Percentiles rank a stretch among this genome's conserved stretches.
phyloP scores from a whole-genome alignment of 306 rosid genomes.

The Vicia villosa region DNA sequence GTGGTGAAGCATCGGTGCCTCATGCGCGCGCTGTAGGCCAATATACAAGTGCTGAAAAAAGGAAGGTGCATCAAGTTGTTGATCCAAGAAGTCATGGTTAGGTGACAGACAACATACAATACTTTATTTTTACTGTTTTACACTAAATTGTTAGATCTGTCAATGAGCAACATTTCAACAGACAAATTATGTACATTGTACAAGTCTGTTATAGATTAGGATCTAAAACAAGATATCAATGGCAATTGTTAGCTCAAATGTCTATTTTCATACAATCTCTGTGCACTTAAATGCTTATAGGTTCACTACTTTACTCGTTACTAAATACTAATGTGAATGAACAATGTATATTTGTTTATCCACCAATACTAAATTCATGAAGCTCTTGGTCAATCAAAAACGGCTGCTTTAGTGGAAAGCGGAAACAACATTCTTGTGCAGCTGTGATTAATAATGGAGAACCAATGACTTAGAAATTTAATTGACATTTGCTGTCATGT shows the following conservation, averaged over 20 bases:
- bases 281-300: not conserved
- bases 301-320: not conserved
- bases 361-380: not conserved
- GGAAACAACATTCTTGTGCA: not conserved
- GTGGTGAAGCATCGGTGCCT: constrained; percentile 77
- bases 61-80: constrained; percentile 83
- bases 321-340: not conserved
- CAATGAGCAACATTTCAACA: constrained; percentile 31
- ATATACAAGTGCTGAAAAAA: constrained; percentile 79
- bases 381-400: not conserved
- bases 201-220: constrained; percentile 19
- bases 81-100: constrained; percentile 95
- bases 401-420: not conserved
- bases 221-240: constrained; percentile 1
- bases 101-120: constrained; percentile 32
- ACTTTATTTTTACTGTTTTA: constrained; percentile 23
- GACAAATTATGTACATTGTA: constrained; percentile 25
- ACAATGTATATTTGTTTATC: not conserved
- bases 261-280: constrained; percentile 6
- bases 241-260: constrained; percentile 16
- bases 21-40: constrained; percentile 85
- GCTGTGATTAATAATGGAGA: not conserved
- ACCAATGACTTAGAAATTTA: not conserved
- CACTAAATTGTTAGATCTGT: constrained; percentile 27
- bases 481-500: not conserved